Conservation (phyloP, 2,329 filamentous ascomycete genomes). For the Cytospora schulzeri region DNA sequence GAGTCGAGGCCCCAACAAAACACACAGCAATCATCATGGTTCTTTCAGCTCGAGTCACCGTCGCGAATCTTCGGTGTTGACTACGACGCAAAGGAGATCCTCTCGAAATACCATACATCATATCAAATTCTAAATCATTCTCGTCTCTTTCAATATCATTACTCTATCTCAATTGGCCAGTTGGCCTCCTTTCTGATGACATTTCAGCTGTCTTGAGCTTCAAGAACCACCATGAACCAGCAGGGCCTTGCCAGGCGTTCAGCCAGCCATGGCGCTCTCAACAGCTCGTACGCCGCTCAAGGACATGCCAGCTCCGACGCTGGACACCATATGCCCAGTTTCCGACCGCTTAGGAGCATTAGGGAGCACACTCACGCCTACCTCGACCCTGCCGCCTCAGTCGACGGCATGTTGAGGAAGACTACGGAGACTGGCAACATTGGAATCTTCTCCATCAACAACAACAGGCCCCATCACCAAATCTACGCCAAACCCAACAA, state of each 20-base stretch:
- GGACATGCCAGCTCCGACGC: constrained; percentile 29
- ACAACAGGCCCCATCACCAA: constrained; percentile 46
- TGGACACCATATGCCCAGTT: constrained; percentile 30
- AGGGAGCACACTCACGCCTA: constrained; percentile 45
- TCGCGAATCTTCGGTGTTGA: constrained; percentile 23
- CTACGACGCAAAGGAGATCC: constrained; percentile 11
- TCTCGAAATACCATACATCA: constrained; percentile 13
- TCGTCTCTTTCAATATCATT: constrained; percentile 24
- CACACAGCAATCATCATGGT: constrained; percentile 16
- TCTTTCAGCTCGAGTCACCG: constrained; percentile 9
- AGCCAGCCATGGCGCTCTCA: constrained; percentile 45
- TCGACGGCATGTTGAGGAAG: constrained; percentile 67
- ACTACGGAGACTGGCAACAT: constrained; percentile 69
- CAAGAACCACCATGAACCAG: constrained; percentile 22
- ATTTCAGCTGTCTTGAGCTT: not conserved
- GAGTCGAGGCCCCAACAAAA: not conserved
- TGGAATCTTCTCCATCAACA: constrained; percentile 61
- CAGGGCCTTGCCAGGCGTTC: constrained; percentile 36
- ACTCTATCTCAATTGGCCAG: constrained; percentile 3
- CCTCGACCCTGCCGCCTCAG: constrained; percentile 52
- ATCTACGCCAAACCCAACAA: constrained; percentile 35
- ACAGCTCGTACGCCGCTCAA: constrained; percentile 37
- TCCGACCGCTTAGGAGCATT: constrained; percentile 47
- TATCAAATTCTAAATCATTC: constrained; percentile 23
- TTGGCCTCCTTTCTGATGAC: constrained; percentile 6